Evolutionary conservation across 352 stramenopile genomes (phyloP), one percentile per base, ranked within the genome.

Genomic region (Phytophthora podocarpi): DNA sequence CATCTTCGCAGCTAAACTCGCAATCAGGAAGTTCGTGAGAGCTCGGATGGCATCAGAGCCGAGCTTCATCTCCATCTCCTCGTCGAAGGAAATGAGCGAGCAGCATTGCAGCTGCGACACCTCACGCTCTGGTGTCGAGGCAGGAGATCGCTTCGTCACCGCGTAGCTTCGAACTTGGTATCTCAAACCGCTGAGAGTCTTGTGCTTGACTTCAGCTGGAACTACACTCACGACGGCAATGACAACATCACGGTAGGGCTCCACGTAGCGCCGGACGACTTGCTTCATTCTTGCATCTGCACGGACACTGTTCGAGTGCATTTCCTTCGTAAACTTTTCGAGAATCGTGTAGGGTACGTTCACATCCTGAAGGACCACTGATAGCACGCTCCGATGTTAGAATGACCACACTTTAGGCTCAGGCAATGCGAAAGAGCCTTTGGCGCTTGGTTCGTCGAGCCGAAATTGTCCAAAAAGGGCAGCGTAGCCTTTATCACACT

Each of bases 251-350:
- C 71, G 67, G 5, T 77, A 47, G 10, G 39, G 27, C 35, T 80
- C 71, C 0, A 76, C 47, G 24, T 70, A 68, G n/a, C 66, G 60
- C 20, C 66, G 52, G 2, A 78, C 30, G 13, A 70, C 58, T 28
- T 67, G 62, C 20, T 70, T 75, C n/a, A 67, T 68, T 1, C 39
- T 59, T 18, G 72, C 57, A 42, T 76, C 57, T 8, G 59, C 68
- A 5, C 63, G 63, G 20, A 50, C 49, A 5, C 52, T 67, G 37
- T 62, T 65, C 10, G 53, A 72, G 15, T 47, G 48, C 16, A 62
- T 45, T 34, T 74, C 70, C 28, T 76, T 59, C 5, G 53, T 64
- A 23, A 72, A 78, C n/a, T 54, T 40, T 32, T 78, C 67, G n/a
- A 78, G 31, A 30, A 72, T 54, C 24, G 66, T 78, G 39, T 58